Percentiles rank a stretch among this genome's conserved stretches.
phyloP scores from a whole-genome alignment of 2,329 filamentous ascomycete species.

The Teratosphaeria epicoccoides region DNA sequence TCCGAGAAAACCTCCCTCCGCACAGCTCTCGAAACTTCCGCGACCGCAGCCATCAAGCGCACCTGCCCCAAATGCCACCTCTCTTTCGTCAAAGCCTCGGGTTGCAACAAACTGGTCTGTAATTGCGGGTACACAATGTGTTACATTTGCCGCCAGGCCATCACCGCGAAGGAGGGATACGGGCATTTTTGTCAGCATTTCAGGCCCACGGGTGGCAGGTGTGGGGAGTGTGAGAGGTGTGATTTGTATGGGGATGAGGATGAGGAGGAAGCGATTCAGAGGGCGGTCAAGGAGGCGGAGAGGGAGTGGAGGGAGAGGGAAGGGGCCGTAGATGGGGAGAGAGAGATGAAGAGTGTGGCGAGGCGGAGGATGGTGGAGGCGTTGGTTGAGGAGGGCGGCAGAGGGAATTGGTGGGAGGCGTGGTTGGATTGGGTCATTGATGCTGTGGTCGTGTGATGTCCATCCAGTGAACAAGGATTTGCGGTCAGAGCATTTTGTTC shows the following conservation, averaged over 20 bases:
- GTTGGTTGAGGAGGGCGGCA: neutral
- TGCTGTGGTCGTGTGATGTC: neutral
- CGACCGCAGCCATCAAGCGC: constrained; percentile 87
- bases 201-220: constrained; percentile 64
- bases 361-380: constrained; percentile 1
- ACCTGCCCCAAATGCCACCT: constrained; percentile 87
- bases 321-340: constrained; percentile 1
- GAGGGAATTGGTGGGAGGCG: neutral
- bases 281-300: constrained; percentile 35
- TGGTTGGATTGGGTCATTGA: constrained; percentile 1
- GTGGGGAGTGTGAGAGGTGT: constrained; percentile 60
- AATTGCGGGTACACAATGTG: constrained; percentile 97
- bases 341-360: neutral
- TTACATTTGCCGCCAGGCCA: constrained; percentile 70
- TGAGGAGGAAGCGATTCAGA: constrained; percentile 32
- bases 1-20: constrained; percentile 70
- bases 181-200: constrained; percentile 96
- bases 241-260: constrained; percentile 41
- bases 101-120: constrained; percentile 95
- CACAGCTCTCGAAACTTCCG: constrained; percentile 82
- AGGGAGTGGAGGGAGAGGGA: constrained; percentile 36
- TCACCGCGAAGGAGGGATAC: constrained; percentile 60
- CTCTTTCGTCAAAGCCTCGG: constrained; percentile 82
- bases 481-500: too few relatives aligned
- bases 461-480: too few relatives aligned